phyloP scores from a whole-genome alignment of 2,329 filamentous ascomycete species.

The Parastagonospora nodorum region DNA sequence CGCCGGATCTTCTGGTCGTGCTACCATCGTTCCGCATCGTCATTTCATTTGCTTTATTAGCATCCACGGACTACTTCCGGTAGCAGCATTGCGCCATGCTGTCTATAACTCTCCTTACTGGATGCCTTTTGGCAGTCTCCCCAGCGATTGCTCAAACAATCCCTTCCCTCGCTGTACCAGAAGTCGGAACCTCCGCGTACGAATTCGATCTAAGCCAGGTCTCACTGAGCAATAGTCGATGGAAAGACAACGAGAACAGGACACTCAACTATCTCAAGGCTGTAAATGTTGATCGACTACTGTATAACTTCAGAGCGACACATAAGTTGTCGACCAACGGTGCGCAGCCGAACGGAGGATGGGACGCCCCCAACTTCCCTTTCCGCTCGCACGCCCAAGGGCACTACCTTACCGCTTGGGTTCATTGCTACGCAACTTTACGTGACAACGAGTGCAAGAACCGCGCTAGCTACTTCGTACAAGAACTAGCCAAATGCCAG shows the following conservation, averaged over 20 bases:
- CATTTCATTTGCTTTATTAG: background rate
- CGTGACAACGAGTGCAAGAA: constrained; percentile 52
- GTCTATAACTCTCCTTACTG: background rate
- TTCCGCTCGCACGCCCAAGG: constrained; percentile 60
- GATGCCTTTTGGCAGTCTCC: constrained; percentile 1
- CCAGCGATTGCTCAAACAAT: constrained; percentile 4
- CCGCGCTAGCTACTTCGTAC: constrained; percentile 53
- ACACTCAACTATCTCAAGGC: constrained; percentile 55
- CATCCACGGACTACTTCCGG: background rate
- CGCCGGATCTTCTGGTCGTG: background rate
- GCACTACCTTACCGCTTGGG: constrained; percentile 58
- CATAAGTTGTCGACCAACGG: constrained; percentile 55
- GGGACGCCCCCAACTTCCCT: constrained; percentile 61
- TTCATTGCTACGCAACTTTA: constrained; percentile 54
- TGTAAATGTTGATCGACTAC: constrained; percentile 53
- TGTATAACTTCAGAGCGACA: constrained; percentile 56
- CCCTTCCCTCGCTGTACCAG: constrained; percentile 14
- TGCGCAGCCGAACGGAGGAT: constrained; percentile 55
- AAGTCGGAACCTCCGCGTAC: constrained; percentile 44
- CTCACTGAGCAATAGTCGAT: constrained; percentile 48
- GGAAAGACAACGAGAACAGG: constrained; percentile 53
- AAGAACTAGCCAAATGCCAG: constrained; percentile 58
- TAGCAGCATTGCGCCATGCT: constrained; percentile 3
- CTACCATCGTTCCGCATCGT: background rate
- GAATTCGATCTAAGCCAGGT: constrained; percentile 51